Evolutionary conservation across 2,329 filamentous ascomycete species (phyloP), one percentile per base, ranked within the genome.

Genomic region (Ploettnerulaceae sp.): DNA sequence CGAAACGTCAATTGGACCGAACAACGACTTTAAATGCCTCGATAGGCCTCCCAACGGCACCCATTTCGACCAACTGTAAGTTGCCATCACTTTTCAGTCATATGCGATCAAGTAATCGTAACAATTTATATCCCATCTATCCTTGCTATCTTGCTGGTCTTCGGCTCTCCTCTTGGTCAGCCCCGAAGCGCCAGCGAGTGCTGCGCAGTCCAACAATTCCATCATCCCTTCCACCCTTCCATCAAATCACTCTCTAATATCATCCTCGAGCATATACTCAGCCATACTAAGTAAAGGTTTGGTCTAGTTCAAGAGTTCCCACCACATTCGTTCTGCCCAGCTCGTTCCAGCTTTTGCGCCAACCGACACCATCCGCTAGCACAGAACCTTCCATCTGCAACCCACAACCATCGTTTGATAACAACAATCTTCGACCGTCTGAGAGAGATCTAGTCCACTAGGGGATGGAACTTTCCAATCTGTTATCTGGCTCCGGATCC

Each of bases 21-120:
- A 60, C 56, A 20, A 51, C 57, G 34, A 58, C 48, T 56, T 50
- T 55, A 56, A 55, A 64, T 64, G 63, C 58, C 53, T 60, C 55
- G 57, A 64, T 62, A 64, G 59, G 53, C 54, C 49, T 55, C 56
- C 51, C 58, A 57, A 61, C 57, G 48, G 35, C 56, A 59, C 57
- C 49, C 45, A 50, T 60, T 58, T 54, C 45, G 50, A 57, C 49
- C 51, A 53, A 39, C 48, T 56, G 62, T 65, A 61, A 63, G 63
- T 64, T 51, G 15, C 33, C 35, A 49, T 57, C 48, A 35, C 42
- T 59, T 36, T 47, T 56, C 45, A 12, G 49, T 52, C 31, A 44
- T 61, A 61, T 64, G 62, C 62, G 62, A 65, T 63, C 62, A 54
- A 53, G 57, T 41, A 57, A 44, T 55, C 45, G 46, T 8, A 14